These are phyloP conservation scores for Penicillium malachiteum DNA, from an alignment of 495 filamentous ascomycete genomes.

Conservation along the genomic window DNA sequence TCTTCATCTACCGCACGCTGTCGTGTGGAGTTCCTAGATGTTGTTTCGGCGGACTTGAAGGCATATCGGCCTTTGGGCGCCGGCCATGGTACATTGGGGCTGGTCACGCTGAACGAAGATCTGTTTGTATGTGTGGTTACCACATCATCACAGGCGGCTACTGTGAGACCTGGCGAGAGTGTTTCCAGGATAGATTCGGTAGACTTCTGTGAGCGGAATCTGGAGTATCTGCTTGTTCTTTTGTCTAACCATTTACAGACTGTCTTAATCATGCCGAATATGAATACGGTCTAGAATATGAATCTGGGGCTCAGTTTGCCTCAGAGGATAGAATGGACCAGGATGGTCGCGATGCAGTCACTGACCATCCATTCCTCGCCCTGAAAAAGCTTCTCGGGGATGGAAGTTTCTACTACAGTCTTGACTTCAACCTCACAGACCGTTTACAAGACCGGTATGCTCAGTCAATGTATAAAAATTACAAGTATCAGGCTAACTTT, in stretches of 20 bases:
- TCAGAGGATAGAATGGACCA: constrained; percentile 54
- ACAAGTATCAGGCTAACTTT: constrained; percentile 46
- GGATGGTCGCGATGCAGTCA: constrained; percentile 61
- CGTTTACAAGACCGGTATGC: constrained; percentile 84
- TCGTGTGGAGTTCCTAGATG: constrained; percentile 79
- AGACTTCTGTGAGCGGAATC: constrained; percentile 67
- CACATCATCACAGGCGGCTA: constrained; percentile 71
- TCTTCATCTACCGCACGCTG: constrained; percentile 61
- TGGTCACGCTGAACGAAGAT: constrained; percentile 82
- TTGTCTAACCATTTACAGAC: constrained; percentile 42
- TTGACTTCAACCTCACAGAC: constrained; percentile 94
- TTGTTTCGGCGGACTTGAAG: constrained; percentile 62
- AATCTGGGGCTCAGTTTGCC: constrained; percentile 52
- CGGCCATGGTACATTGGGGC: constrained; percentile 85
- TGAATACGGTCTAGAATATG: constrained; percentile 67
- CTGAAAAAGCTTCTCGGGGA: constrained; percentile 88
- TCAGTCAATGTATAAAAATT: background rate
- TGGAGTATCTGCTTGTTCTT: background rate
- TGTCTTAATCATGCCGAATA: constrained; percentile 84
- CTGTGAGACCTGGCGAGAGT: constrained; percentile 79
- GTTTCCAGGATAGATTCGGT: constrained; percentile 84
- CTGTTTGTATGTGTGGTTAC: constrained; percentile 93
- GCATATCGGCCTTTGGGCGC: constrained; percentile 73
- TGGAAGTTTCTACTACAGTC: constrained; percentile 97
- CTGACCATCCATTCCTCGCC: constrained; percentile 86